phyloP scores from a whole-genome alignment of 179 eudicot genomes.

The Heliamphora pulchella region DNA sequence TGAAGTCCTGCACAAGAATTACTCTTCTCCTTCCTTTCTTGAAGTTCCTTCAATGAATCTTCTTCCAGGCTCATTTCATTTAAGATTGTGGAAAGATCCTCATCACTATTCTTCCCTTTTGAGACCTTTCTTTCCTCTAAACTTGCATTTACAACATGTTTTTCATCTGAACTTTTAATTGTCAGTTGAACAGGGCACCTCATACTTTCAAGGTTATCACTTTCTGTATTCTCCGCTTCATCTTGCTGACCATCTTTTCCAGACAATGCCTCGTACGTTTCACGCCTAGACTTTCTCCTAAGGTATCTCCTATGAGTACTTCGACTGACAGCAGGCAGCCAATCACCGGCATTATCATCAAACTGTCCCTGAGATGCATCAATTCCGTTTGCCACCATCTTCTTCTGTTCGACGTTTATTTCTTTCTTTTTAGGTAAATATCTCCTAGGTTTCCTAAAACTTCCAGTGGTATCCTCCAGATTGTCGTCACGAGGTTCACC shows the following conservation, averaged over 20 bases:
- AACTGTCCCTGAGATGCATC: constrained; percentile 82
- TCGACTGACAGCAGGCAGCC: constrained; percentile 88
- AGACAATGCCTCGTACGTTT: constrained; percentile 37
- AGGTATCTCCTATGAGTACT: constrained; percentile 85
- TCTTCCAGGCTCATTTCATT: constrained; percentile 64
- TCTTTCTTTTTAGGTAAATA: constrained; percentile 58
- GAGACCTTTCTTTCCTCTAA: constrained; percentile 22
- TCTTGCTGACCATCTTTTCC: constrained; percentile 42
- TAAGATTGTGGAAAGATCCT: constrained; percentile 47
- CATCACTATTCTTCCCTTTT: constrained; percentile 23
- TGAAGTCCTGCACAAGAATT: constrained; percentile 18
- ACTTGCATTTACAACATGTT: constrained; percentile 17
- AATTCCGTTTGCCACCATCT: constrained; percentile 80
- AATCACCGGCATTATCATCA: constrained; percentile 64
- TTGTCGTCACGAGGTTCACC: constrained; percentile 30
- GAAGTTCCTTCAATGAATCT: constrained; percentile 22
- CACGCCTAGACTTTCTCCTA: constrained; percentile 79
- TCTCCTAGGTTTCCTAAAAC: constrained; percentile 34
- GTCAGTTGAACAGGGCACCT: constrained; percentile 26
- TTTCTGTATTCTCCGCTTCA: constrained; percentile 28
- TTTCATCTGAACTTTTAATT: constrained; percentile 24
- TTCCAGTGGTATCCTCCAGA: constrained; percentile 31
- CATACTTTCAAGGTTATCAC: constrained; percentile 24
- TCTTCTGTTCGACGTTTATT: constrained; percentile 71
- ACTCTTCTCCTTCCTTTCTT: constrained; percentile 24